These are phyloP conservation scores for Exophiala viscosa DNA, from an alignment of 2,329 filamentous ascomycete genomes.

Conservation along the genomic window DNA sequence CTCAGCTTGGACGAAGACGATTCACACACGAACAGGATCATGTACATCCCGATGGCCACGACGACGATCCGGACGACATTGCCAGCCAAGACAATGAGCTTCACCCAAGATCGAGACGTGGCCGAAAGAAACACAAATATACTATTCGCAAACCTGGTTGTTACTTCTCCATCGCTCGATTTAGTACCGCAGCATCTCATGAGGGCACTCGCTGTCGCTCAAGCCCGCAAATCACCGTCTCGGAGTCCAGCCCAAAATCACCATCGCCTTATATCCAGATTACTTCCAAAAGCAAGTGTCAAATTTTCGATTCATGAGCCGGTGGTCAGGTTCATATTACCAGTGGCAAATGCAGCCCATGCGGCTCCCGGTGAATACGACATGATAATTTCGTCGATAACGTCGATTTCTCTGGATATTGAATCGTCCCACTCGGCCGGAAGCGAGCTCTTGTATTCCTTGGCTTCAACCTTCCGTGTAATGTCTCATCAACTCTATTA, in stretches of 20 bases:
- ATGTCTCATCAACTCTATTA: constrained; percentile 91
- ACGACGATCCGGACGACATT: constrained; percentile 91
- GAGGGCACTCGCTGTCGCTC: constrained; percentile 72
- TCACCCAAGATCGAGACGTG: constrained; percentile 63
- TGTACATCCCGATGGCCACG: constrained; percentile 96
- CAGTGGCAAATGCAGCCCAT: constrained; percentile 58
- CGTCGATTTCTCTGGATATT: constrained; percentile 85
- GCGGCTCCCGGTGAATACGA: constrained; percentile 78
- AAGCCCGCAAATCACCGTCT: constrained; percentile 45
- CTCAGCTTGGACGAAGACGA: constrained; percentile 88
- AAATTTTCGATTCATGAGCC: constrained; percentile 97
- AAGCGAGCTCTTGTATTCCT: constrained; percentile 79
- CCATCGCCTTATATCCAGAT: constrained; percentile 74
- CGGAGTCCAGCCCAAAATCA: constrained; percentile 44
- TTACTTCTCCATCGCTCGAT: constrained; percentile 93
- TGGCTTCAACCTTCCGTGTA: constrained; percentile 76
- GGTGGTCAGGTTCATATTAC: constrained; percentile 82
- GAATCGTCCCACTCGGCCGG: constrained; percentile 92
- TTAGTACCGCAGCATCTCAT: constrained; percentile 89
- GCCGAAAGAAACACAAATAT: constrained; percentile 94
- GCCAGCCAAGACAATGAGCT: constrained; percentile 87
- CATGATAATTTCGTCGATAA: constrained; percentile 89
- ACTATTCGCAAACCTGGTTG: constrained; percentile 89
- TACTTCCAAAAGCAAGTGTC: constrained; percentile 88
- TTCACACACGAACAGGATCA: constrained; percentile 75